Base-by-base conservation (phyloP, 169 alveolate genomes). In the Plasmodium reichenowi region DNA sequence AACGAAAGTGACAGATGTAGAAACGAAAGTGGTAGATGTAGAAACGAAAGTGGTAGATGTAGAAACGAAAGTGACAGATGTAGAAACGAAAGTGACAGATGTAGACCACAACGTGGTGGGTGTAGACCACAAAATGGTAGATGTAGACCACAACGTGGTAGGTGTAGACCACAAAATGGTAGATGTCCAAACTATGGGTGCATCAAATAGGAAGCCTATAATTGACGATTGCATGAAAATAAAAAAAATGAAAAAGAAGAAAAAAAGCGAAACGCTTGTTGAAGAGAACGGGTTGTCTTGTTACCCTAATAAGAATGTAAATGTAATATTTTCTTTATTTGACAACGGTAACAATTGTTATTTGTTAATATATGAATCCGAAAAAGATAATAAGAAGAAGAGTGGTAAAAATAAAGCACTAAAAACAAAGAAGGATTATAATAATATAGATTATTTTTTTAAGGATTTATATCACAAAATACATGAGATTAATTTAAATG, bases 281-380 rank as follows among this genome's bases (percentile, higher is more conserved):
- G 54, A 47, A 52, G 32, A 6, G 56, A 58, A 24, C 63, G 60
- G 1, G 1, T 59, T 7, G 56, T 32, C 17, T 32, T 48, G 70
- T 73, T 38, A 38, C 63, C 71, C 29, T 20, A 78, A 78, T 15
- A 78, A 78, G 54, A 78, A 70, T 58, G 47, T 64, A n/a, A 78
- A 78, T 59, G 6, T 78, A 64, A 47, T 78, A 2, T 78, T 78
- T 24, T 64, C 75, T 45, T 22, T 78, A 13, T 78, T 78, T 26
- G 89, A 78, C 12, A 78, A 78, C 8, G 89, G 89, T 0, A 63
- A 47, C 66, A 29, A 66, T 66, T 64, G 64, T 6, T 78, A 78
- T 70, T 68, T 78, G 6, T 58, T 78, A 13, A 78, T 78, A 32
- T 78, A 78, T 45, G 89, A 78, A n/a, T 64, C 89, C 0, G 76